These are phyloP conservation scores for Gossypium ekmanianum DNA, from an alignment of 345 rosid species.

Conservation along the genomic window DNA sequence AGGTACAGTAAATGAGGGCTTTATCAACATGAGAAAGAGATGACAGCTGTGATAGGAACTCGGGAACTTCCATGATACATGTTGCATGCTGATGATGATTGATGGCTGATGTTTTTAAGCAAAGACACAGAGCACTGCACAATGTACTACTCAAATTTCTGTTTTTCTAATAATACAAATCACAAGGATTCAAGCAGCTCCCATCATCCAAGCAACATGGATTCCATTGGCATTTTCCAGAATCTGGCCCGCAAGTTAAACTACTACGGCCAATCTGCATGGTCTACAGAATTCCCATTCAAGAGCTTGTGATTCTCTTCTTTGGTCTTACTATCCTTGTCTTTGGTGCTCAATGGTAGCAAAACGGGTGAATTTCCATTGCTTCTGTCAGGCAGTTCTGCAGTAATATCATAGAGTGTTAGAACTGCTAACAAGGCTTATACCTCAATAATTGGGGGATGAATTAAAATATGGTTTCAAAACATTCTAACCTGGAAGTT, in stretches of 20 bases:
- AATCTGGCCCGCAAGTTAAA: conserved; percentile 42
- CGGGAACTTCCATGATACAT: conserved; percentile 15
- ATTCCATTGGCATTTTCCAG: neutral
- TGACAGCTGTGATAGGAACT: neutral
- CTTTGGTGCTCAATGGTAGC: conserved; percentile 60
- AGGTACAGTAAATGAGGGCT: neutral
- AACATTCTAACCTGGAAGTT: conserved; percentile 75
- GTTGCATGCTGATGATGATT: conserved; percentile 21
- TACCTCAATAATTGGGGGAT: neutral
- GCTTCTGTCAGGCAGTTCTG: conserved; percentile 79
- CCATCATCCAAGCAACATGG: neutral
- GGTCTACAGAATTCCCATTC: conserved; percentile 78
- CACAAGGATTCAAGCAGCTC: neutral
- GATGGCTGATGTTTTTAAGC: conserved; percentile 11
- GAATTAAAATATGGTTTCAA: neutral
- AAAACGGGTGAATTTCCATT: conserved; percentile 35
- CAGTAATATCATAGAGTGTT: conserved; percentile 14
- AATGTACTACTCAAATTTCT: neutral
- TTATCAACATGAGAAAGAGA: neutral
- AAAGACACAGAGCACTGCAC: neutral
- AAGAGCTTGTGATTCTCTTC: conserved; percentile 65
- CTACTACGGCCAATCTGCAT: conserved; percentile 72
- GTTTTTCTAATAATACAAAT: neutral
- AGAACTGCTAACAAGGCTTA: conserved; percentile 8
- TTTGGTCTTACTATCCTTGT: conserved; percentile 40